Evolutionary conservation across 805 yeast species (phyloP).

Genomic region (Metschnikowia reukaufii): DNA sequence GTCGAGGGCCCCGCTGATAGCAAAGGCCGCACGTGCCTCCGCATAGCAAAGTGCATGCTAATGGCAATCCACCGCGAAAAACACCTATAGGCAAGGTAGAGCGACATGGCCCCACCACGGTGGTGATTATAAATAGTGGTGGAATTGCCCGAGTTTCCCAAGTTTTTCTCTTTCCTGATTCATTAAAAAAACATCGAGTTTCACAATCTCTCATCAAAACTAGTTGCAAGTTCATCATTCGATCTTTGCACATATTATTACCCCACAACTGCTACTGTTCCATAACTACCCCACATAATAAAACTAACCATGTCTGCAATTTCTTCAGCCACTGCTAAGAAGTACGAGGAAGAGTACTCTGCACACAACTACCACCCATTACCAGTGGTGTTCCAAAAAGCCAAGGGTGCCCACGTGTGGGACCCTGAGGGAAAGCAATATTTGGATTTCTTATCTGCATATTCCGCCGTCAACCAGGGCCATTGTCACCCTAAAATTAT

Average conservation of each 20-base stretch:
- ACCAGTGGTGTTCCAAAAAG: conserved; percentile 89
- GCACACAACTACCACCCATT: conserved; percentile 97
- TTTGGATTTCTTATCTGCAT: conserved; percentile 89
- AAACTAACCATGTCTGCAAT: conserved; percentile 25
- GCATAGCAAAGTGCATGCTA: background rate
- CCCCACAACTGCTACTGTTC: too few relatives aligned
- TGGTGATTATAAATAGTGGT: conserved; percentile 10
- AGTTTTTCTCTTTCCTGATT: background rate
- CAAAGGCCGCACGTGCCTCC: background rate
- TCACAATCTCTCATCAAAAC: background rate
- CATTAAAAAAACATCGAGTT: too few relatives aligned
- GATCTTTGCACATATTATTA: background rate
- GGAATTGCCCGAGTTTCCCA: background rate
- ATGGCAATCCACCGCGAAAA: conserved; percentile 19
- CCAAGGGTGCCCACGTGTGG: conserved; percentile 92
- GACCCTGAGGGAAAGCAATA: conserved; percentile 97
- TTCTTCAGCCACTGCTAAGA: conserved; percentile 63
- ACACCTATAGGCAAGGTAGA: conserved; percentile 24
- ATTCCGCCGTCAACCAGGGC: conserved; percentile 97
- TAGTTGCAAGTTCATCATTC: background rate
- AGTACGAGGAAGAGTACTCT: conserved; percentile 75
- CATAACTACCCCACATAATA: background rate
- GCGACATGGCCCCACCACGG: conserved; percentile 17
- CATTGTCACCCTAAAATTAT: conserved; percentile 96
- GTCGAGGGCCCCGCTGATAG: conserved; percentile 2